These are phyloP conservation scores for Oryza punctata DNA, from an alignment of 176 grass and related monocot species.

Conservation along the genomic window DNA sequence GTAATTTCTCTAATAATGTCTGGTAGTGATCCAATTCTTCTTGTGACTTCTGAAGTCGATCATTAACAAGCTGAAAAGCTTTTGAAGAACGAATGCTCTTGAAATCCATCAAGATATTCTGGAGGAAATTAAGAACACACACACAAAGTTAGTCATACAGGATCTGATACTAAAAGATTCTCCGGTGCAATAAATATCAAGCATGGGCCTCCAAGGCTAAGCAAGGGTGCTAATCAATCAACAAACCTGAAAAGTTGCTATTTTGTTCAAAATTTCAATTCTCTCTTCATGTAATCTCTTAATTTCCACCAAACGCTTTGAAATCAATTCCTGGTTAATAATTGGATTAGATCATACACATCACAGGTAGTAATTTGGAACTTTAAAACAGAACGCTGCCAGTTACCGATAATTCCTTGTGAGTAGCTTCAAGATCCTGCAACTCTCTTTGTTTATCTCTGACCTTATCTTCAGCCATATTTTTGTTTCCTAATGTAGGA, in stretches of 20 bases:
- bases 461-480: slow-evolving; percentile 48
- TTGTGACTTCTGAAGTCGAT: slow-evolving; percentile 65
- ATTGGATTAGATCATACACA: background rate
- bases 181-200: background rate
- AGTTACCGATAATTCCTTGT: slow-evolving; percentile 76
- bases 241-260: slow-evolving; percentile 78
- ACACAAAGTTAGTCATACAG: background rate
- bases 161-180: background rate
- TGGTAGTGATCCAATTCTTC: slow-evolving; percentile 62
- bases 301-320: slow-evolving; percentile 70
- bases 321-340: slow-evolving; percentile 61
- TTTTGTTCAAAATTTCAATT: slow-evolving; percentile 83
- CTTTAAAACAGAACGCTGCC: slow-evolving; percentile 16
- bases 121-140: background rate
- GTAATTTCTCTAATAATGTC: slow-evolving; percentile 83
- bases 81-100: slow-evolving; percentile 81
- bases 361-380: background rate
- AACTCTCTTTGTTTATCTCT: slow-evolving; percentile 75
- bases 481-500: slow-evolving; percentile 60
- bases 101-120: slow-evolving; percentile 89
- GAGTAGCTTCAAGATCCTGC: slow-evolving; percentile 66
- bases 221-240: slow-evolving; percentile 8
- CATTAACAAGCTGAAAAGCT: slow-evolving; percentile 70
- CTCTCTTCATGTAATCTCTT: slow-evolving; percentile 82
- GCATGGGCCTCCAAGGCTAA: background rate